Evolutionary conservation across 768 basidiomycete species (phyloP), one percentile per base, ranked within the genome.

Genomic region (Naganishia antarctica): DNA sequence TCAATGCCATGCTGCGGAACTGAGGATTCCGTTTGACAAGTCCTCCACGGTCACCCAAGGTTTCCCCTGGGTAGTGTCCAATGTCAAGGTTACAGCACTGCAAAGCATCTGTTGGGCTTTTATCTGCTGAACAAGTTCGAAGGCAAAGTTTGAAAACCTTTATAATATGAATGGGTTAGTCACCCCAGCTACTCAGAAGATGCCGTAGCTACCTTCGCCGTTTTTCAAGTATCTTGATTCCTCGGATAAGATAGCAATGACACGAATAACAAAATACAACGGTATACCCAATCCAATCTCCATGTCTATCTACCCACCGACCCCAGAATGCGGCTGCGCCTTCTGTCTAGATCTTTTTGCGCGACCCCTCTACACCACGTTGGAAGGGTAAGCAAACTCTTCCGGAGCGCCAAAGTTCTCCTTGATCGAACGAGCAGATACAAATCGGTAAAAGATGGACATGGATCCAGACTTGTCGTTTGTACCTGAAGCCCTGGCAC

Each of bases 401-500:
- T 89, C 85, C 70, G 92, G 77, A 9, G 84, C 85, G 43, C 93
- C 85, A 72, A 98, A 97, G 76, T 88, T 92, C 81, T 99, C 96
- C 82, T 99, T 99, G 82, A 99, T 91, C 70, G 87, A 91, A 74
- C 96, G 83, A 58, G 89, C 86, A 86, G 66, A 94, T 40, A 74
- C 68, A 72, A 77, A 78, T 62, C 93, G 82, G 78, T 85, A 85
- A 79, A 84, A 87, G 72, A 87, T 84, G 51, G 78, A 81, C 66
- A 90, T 84, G 67, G 89, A 90, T 25, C 89, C 96, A 0, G 93
- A 91, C 80, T 98, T 99, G 79, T 98, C 96, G 81, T 98, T 98
- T 67, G 94, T 99, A 29, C 96, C 94, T 73, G 88, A 90, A 32
- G 83, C 89, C 40, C 93, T 85, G 1, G 86, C 90, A 31, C 96